A percentile compares a stretch with the other conserved stretches of the same genome.
Evolutionary conservation across 352 stramenopile species (phyloP).

Genomic region (Pythium brachiatum): DNA sequence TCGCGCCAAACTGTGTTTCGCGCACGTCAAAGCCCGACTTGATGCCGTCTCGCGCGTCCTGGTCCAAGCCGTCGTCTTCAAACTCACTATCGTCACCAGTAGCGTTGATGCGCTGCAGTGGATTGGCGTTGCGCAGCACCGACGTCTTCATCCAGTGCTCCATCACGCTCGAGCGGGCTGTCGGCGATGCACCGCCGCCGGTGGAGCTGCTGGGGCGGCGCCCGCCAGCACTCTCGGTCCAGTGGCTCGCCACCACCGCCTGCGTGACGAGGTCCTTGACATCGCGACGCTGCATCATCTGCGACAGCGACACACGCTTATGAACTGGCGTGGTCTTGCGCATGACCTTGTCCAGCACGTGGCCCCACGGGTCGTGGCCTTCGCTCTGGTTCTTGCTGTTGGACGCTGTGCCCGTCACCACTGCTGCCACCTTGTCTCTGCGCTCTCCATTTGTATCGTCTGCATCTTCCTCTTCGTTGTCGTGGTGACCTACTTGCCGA

Average conservation of each 20-base stretch:
- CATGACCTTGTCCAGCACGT: conserved; percentile 15
- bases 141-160: conserved; percentile 53
- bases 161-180: conserved; percentile 50
- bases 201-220: conserved; percentile 8
- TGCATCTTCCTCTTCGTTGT: background rate
- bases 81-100: conserved; percentile 14
- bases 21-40: conserved; percentile 48
- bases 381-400: conserved; percentile 7
- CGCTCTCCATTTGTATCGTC: background rate
- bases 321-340: conserved; percentile 11
- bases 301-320: conserved; percentile 36
- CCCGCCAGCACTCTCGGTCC: background rate
- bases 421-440: background rate
- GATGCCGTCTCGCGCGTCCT: conserved; percentile 16
- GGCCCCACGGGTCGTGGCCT: conserved; percentile 12
- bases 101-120: background rate
- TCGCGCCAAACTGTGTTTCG: conserved; percentile 27
- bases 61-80: conserved; percentile 27
- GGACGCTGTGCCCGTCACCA: background rate
- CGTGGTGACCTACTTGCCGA: background rate
- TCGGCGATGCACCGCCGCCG: background rate
- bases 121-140: conserved; percentile 31
- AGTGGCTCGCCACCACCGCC: conserved; percentile 33
- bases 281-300: conserved; percentile 51
- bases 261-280: conserved; percentile 66